Conservation (phyloP, 371 early-diverging fungal species). For the Gilbertella persicaria region DNA sequence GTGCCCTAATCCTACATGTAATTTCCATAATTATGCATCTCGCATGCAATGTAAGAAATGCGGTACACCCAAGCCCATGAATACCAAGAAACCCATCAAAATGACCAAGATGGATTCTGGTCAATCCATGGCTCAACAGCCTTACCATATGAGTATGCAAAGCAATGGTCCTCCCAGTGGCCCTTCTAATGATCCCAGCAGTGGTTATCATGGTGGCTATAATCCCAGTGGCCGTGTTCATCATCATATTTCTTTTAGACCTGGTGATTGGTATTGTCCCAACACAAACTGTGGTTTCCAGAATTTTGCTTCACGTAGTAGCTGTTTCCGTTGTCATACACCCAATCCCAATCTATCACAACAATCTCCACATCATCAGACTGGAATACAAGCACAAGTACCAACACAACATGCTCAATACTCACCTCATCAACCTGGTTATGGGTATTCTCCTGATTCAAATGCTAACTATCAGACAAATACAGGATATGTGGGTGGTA, state of each 20-base stretch:
- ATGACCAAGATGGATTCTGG: neutral
- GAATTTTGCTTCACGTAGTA: constrained; percentile 73
- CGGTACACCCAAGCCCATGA: constrained; percentile 27
- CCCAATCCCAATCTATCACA: constrained; percentile 43
- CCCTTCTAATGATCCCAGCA: constrained; percentile 5
- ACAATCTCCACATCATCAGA: constrained; percentile 9
- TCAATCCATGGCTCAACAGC: constrained; percentile 1
- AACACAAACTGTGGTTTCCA: constrained; percentile 69
- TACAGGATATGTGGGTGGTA: constrained; percentile 1
- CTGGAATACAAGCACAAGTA: constrained; percentile 5
- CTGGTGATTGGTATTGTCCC: constrained; percentile 79
- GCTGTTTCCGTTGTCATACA: constrained; percentile 62
- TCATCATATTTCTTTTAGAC: constrained; percentile 47
- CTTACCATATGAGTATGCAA: constrained; percentile 9
- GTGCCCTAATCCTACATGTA: constrained; percentile 55
- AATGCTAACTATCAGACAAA: constrained; percentile 10
- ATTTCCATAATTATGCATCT: constrained; percentile 60
- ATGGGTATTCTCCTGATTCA: constrained; percentile 35
- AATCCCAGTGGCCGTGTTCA: constrained; percentile 20
- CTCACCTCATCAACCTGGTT: constrained; percentile 33
- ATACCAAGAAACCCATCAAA: neutral
- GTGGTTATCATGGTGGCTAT: constrained; percentile 24
- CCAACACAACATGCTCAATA: constrained; percentile 4
- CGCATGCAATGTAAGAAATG: constrained; percentile 51
- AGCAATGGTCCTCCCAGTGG: constrained; percentile 5